Evolutionary conservation across 75 land plant species (phyloP), one percentile per base, ranked within the genome.

Genomic region (Ceratopteris richardii): DNA sequence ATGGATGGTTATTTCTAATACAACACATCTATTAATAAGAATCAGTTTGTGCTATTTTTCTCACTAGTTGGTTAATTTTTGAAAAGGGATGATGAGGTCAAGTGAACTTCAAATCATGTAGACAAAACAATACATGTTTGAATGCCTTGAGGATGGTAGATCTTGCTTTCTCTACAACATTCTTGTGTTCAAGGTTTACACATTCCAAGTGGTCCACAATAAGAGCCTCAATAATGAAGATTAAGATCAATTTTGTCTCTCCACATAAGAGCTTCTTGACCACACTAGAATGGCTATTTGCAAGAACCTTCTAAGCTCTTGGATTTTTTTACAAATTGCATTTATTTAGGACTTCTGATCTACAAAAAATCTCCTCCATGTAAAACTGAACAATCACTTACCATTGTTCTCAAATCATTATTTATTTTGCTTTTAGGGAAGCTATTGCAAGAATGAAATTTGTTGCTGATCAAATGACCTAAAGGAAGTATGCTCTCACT

Each of bases 191-290:
- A 18, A 61, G 44, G 44, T 50, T 20, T 13, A 11, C 25, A 30
- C 58, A 67, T 52, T 67, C 70, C 44, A 67, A 4, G 20, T 67
- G 64, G 31, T 29, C 70, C n/a, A 59, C 63, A 21, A 48, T 52
- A 29, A 33, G 59, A 3, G 29, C 44, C 56, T 70, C 69, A 47
- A 70, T 80, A 28, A 70, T 68, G 39, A 50, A 77, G 50, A 86
- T 65, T 2, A 81, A 77, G 17, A 73, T 64, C 29, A 91, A 72
- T 46, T 71, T 72, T 36, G 83, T 93, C 61, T 87, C 79, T 27
- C 62, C 62, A 50, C 64, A 66, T 73, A 91, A 48, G 24, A 87
- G 78, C 59, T 84, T 73, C 61, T 66, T 82, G 43, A 84, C 40
- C 22, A 51, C 24, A 58, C 58, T 70, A 24, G 69, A 40, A 2